These are phyloP conservation scores for Colletotrichum abscissum DNA, from an alignment of 2,329 filamentous ascomycete species.

Conservation along the genomic window DNA sequence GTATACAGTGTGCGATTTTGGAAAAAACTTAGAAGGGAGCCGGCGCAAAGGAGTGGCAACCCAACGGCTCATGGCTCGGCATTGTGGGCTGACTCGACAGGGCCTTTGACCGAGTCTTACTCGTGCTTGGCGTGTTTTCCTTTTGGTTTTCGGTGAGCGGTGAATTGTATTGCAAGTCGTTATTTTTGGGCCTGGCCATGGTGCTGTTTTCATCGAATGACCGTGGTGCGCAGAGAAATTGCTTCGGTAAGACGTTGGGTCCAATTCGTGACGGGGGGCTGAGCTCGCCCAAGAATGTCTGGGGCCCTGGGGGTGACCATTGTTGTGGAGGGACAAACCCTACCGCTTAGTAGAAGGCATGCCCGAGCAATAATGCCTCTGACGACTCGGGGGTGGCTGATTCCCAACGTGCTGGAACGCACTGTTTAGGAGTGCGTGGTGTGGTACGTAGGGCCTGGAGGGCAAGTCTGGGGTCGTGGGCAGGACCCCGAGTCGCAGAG, in stretches of 20 bases:
- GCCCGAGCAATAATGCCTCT: neutral
- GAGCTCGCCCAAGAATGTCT: neutral
- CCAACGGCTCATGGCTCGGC: conserved; percentile 3
- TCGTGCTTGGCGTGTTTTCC: neutral
- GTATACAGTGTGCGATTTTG: conserved; percentile 19
- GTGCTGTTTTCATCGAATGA: conserved; percentile 12
- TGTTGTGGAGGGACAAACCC: neutral
- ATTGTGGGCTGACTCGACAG: conserved; percentile 16
- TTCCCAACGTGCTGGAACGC: neutral
- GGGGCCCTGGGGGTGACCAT: neutral
- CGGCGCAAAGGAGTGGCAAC: conserved; percentile 15
- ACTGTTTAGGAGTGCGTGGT: conserved; percentile 1
- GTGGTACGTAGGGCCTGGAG: neutral
- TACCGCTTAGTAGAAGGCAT: neutral
- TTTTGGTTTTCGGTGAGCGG: conserved; percentile 13
- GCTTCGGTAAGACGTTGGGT: conserved; percentile 2
- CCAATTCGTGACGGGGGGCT: neutral
- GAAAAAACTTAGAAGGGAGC: neutral
- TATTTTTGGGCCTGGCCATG: neutral
- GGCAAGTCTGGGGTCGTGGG: neutral
- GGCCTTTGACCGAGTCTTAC: neutral
- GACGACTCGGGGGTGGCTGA: conserved; percentile 9
- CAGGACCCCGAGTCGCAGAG: neutral
- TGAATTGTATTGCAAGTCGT: neutral
- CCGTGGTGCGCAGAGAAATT: conserved; percentile 18